Conservation (phyloP, 2,329 filamentous ascomycete species). For the Rutstroemia sp. region DNA sequence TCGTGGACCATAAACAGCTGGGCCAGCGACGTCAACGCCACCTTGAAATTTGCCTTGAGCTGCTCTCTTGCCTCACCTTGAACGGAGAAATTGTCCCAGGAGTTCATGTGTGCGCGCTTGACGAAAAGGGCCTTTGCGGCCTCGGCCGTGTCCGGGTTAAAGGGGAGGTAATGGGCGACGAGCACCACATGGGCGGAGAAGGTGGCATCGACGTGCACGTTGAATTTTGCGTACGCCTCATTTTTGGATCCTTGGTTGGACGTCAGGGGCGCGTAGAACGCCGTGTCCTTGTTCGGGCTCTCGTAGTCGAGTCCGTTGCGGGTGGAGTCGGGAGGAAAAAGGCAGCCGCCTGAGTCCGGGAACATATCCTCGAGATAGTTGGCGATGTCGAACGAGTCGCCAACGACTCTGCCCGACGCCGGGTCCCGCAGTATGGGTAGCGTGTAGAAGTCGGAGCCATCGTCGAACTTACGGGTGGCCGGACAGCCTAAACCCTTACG, state of each 20-base stretch:
- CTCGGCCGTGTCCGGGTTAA: neutral
- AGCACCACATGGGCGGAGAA: conserved; percentile 43
- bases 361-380: conserved; percentile 10
- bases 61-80: neutral
- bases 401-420: conserved; percentile 35
- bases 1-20: conserved; percentile 28
- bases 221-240: conserved; percentile 40
- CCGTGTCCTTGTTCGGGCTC: neutral
- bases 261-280: neutral
- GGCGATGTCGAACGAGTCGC: conserved; percentile 62
- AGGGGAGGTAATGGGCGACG: conserved; percentile 34
- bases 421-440: conserved; percentile 49
- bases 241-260: conserved; percentile 22
- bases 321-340: conserved; percentile 1
- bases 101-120: conserved; percentile 32
- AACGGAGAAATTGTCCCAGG: conserved; percentile 38
- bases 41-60: conserved; percentile 14
- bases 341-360: neutral
- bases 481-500: conserved; percentile 40
- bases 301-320: neutral
- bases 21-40: conserved; percentile 31
- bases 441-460: conserved; percentile 53
- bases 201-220: conserved; percentile 44
- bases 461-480: conserved; percentile 45
- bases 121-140: neutral